Evolutionary conservation across 768 basidiomycete species (phyloP), one percentile per base, ranked within the genome.

Genomic region (Daedaleopsis sinensis): DNA sequence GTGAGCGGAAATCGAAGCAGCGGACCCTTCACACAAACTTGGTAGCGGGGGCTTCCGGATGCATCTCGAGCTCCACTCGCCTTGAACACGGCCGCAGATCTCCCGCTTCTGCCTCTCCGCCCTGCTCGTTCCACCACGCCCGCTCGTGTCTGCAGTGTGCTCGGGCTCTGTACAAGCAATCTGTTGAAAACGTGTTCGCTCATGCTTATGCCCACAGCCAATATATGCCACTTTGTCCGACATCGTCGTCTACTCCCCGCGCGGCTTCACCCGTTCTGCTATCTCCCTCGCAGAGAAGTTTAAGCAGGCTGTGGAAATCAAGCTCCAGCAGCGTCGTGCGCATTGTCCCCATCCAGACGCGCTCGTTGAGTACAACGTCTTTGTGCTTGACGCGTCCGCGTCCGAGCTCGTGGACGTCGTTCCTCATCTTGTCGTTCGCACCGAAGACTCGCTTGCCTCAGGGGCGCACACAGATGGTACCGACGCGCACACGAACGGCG

Each of bases 141-240:
- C 27, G 27, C 27, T 32, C 27, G 27, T 32, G 27, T 32, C 3
- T 32, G 27, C 27, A 7, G 27, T 32, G 5, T 24, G 32, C 15
- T 39, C 24, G 32, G 21, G 15, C 23, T 32, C 11, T 24, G n/a
- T 48, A 8, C 52, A 55, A 27, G 27, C 49, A 24, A 18, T 36
- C 37, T 23, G 42, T 24, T 37, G n/a, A 32, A n/a, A 36, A 23
- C 16, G 16, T n/a, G 46, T 51, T 57, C 36, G 62, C 62, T 68
- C 49, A 64, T 55, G 11, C 37, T 44, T 49, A 27, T 32, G 27
- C 15, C 54, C 38, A 38, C 48, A 93, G 92, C 86, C 91, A 47
- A 90, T 95, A 59, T 93, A 92, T 67, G 88, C 89, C 1, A 89
- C 92, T 8, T 79, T 96, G n/a, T 93, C 92, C 48, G 94, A 96